These are phyloP conservation scores for Eudorina sp. DNA, from an alignment of 139 green algal genomes.

Conservation along the genomic window DNA sequence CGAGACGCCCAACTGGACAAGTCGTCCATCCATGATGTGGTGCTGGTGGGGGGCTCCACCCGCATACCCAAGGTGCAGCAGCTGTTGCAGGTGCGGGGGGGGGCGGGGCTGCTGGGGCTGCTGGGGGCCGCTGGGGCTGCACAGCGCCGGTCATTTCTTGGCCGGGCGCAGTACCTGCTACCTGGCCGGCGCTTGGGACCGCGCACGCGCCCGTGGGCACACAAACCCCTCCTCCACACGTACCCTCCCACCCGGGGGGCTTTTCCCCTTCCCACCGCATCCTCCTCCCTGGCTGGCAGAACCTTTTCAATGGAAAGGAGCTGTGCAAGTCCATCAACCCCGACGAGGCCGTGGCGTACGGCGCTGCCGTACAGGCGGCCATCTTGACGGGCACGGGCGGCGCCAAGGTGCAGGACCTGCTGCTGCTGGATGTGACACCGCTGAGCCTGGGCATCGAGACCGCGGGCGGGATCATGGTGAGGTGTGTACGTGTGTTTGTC, in stretches of 20 bases:
- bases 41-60: conserved; percentile 95
- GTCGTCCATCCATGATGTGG: conserved; percentile 84
- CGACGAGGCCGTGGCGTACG: conserved; percentile 97
- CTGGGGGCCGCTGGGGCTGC: too few relatives aligned
- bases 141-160: too few relatives aligned
- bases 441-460: conserved; percentile 96
- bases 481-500: too few relatives aligned
- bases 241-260: too few relatives aligned
- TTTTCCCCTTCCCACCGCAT: too few relatives aligned
- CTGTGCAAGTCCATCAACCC: conserved; percentile 98
- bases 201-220: too few relatives aligned
- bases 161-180: too few relatives aligned
- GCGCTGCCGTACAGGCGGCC: conserved; percentile 95
- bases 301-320: conserved; percentile 88
- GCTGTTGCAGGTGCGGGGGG: conserved; percentile 79
- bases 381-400: conserved; percentile 90
- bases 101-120: too few relatives aligned
- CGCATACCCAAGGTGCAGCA: conserved; percentile 94
- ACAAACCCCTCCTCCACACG: too few relatives aligned
- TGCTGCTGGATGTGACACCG: conserved; percentile 96
- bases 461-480: conserved; percentile 66
- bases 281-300: too few relatives aligned
- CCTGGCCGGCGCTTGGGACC: too few relatives aligned
- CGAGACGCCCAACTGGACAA: conserved; percentile 92
- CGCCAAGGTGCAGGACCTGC: conserved; percentile 95